phyloP scores from a whole-genome alignment of 179 eudicot genomes.

The Heliamphora pulchella region DNA sequence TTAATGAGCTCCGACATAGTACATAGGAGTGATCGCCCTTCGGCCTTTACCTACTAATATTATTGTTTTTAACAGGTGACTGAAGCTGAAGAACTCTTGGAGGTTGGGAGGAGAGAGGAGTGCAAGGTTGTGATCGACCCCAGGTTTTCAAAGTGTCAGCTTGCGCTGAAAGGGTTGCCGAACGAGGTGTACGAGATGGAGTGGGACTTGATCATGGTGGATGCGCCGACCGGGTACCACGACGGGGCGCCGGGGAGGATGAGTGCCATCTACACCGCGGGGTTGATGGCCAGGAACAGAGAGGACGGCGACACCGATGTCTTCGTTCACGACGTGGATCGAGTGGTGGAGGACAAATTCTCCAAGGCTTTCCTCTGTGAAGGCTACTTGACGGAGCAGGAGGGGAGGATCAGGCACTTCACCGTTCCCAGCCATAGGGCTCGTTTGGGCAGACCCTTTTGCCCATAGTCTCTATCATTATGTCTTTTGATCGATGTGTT shows the following conservation, averaged over 20 bases:
- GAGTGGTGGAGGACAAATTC: constrained; percentile 48
- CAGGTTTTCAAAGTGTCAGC: constrained; percentile 35
- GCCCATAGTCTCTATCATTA: too few relatives aligned
- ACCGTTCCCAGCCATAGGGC: constrained; percentile 47
- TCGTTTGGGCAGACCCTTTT: constrained; percentile 40
- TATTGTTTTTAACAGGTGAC: too few relatives aligned
- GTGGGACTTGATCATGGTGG: constrained; percentile 85
- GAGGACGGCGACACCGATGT: constrained; percentile 53
- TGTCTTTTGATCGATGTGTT: too few relatives aligned
- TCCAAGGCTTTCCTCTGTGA: constrained; percentile 51
- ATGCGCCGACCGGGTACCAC: constrained; percentile 68
- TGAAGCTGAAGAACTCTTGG: constrained; percentile 26
- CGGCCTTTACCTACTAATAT: too few relatives aligned
- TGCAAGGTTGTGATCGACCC: constrained; percentile 34
- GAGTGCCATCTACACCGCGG: constrained; percentile 64
- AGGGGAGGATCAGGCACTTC: constrained; percentile 53
- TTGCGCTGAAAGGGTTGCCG: constrained; percentile 44
- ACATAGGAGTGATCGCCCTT: too few relatives aligned
- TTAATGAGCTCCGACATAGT: too few relatives aligned
- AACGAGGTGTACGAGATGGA: constrained; percentile 47
- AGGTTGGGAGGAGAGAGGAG: constrained; percentile 15
- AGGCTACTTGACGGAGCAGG: constrained; percentile 47
- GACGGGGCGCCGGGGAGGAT: constrained; percentile 67
- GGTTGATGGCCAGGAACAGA: constrained; percentile 56
- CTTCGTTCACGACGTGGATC: constrained; percentile 65